A percentile compares a stretch with the other conserved stretches of the same genome.
Conservation (phyloP, 2,329 filamentous ascomycete species). For the Alternaria dauci region DNA sequence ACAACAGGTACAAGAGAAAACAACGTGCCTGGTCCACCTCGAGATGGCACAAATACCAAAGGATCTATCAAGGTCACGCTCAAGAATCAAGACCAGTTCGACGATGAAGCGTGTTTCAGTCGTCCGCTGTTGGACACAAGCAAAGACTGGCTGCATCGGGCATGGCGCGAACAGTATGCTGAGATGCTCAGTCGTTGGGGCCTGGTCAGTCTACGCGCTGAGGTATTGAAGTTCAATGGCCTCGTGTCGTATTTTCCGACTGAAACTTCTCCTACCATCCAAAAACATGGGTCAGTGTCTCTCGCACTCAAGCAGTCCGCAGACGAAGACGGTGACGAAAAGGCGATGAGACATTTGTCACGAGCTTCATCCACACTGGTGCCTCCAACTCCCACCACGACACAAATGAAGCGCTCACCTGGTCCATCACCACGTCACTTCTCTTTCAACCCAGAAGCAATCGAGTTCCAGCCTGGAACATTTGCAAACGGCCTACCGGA, state of each 20-base stretch:
- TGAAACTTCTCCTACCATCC: constrained; percentile 29
- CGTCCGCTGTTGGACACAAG: constrained; percentile 60
- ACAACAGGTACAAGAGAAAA: constrained; percentile 37
- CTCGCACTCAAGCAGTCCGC: constrained; percentile 33
- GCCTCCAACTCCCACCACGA: constrained; percentile 28
- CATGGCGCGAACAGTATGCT: constrained; percentile 66
- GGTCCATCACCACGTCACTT: constrained; percentile 39
- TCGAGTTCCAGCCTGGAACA: constrained; percentile 43
- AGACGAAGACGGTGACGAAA: constrained; percentile 18
- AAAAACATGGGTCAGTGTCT: constrained; percentile 39
- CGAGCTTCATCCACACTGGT: constrained; percentile 37
- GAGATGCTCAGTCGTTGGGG: constrained; percentile 67
- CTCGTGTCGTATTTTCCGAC: constrained; percentile 48
- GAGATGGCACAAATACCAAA: constrained; percentile 16
- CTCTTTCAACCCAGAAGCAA: constrained; percentile 49
- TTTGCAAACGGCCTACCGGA: constrained; percentile 23
- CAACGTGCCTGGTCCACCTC: constrained; percentile 25
- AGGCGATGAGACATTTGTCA: constrained; percentile 27
- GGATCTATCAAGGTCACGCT: constrained; percentile 58
- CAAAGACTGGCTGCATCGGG: constrained; percentile 58
- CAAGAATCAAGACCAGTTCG: constrained; percentile 66
- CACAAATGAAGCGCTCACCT: constrained; percentile 35
- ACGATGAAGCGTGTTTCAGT: constrained; percentile 58
- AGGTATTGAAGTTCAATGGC: constrained; percentile 66
- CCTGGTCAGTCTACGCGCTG: constrained; percentile 62